Conservation (phyloP, 2,329 filamentous ascomycete species). For the Rutstroemia sp. region DNA sequence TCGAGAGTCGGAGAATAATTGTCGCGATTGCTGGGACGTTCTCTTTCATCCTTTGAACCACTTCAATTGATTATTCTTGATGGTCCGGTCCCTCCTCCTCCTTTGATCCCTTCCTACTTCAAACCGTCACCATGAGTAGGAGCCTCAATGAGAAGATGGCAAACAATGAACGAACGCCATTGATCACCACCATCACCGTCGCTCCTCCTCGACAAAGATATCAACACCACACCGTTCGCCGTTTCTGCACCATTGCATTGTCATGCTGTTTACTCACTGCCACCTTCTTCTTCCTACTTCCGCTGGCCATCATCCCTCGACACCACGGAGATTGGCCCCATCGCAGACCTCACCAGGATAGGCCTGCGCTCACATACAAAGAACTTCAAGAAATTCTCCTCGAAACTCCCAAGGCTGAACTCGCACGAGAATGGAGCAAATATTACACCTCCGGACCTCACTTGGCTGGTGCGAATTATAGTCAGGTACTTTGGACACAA, state of each 20-base stretch:
- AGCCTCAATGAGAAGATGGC: slow-evolving; percentile 3
- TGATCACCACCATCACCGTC: slow-evolving; percentile 56
- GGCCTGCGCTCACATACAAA: slow-evolving; percentile 34
- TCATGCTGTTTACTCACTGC: slow-evolving; percentile 43
- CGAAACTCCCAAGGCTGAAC: slow-evolving; percentile 48
- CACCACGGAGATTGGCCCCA: slow-evolving; percentile 29
- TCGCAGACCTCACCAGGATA: slow-evolving; percentile 16
- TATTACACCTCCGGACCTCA: slow-evolving; percentile 75
- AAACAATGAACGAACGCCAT: slow-evolving; percentile 49
- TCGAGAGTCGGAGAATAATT: too few species aligned
- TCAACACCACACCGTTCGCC: slow-evolving; percentile 52
- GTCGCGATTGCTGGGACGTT: too few species aligned
- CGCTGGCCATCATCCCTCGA: slow-evolving; percentile 36
- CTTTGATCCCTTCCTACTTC: background rate
- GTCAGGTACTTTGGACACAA: slow-evolving; percentile 64
- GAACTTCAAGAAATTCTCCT: slow-evolving; percentile 51
- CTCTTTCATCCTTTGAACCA: background rate
- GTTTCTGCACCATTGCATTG: slow-evolving; percentile 57
- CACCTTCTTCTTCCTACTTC: slow-evolving; percentile 37
- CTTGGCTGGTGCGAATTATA: slow-evolving; percentile 69
- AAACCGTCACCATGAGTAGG: slow-evolving; percentile 2
- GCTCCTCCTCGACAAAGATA: slow-evolving; percentile 47
- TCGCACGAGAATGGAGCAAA: slow-evolving; percentile 62
- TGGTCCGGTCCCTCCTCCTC: background rate
- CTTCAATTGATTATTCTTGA: background rate